Base-by-base conservation (phyloP, 1,284 basidiomycete species). In the Ceratobasidium sp. region DNA sequence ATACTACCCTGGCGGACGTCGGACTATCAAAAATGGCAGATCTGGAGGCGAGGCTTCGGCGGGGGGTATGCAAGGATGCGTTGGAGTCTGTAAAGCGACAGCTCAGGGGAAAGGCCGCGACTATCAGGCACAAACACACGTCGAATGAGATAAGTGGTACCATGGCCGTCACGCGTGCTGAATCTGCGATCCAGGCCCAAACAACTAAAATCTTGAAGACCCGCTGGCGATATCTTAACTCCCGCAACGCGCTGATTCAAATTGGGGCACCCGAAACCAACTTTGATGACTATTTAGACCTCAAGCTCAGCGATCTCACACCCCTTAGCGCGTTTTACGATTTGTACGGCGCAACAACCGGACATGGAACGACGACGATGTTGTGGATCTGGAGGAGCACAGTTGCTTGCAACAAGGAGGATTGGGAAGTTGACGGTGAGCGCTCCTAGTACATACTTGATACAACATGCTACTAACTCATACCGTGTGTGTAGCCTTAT, bases 381-480 rank as follows among this genome's bases (percentile, higher is more conserved):
- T 33, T 59, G 38, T 74, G 71, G 71, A 64, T 74, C 7, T 74
- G 71, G 71, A 61, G 26, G 9, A 44, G 26, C 6, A 38, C 46
- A 9, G 59, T 26, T 6, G 71, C 46, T 20, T 33, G 28, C 3
- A 64, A 64, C 40, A 33, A 26, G 5, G 28, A 64, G 4, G 26
- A 64, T 13, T 64, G 59, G 71, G 42, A 64, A 26, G 20, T 52
- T 3, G 10, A 64, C n/a, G 61, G 71, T 74, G n/a, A 50, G 59
- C 9, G 1, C 15, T 28, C 9, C 20, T 33, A 13, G 20, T 3
- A 23, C 50, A 28, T 23, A 17, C 13, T 7, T 33, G 2, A 33
- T 4, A 33, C 4, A 33, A 33, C 33, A 33, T 33, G 4, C 33
- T 1, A 33, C 1, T 33, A 33, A 4, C 33, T 33, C 4, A 33